Conservation (phyloP, 352 stramenopile genomes). For the Aphanomyces stellatus region DNA sequence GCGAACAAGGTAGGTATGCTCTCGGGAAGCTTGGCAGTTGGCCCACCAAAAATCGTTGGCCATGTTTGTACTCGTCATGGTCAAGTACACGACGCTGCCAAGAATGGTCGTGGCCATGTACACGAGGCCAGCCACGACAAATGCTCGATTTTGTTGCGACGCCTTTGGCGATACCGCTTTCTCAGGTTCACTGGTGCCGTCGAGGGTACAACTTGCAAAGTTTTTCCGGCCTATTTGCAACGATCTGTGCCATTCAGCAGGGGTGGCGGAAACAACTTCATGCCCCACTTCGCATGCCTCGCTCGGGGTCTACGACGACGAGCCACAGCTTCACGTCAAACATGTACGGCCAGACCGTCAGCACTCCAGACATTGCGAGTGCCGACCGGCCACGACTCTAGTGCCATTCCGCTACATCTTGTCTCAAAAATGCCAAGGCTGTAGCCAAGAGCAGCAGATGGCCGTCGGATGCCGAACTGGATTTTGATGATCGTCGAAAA, state of each 20-base stretch:
- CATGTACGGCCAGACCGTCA: no score
- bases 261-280: not conserved
- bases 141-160: not conserved
- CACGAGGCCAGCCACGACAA: not conserved
- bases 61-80: slow-evolving; percentile 2
- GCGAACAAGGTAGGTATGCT: not conserved
- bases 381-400: no score
- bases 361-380: no score
- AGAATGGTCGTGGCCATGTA: slow-evolving; percentile 8
- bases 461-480: no score
- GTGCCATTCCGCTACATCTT: no score
- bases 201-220: not conserved
- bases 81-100: slow-evolving; percentile 6
- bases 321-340: no score
- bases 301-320: not conserved
- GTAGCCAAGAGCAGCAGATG: no score
- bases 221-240: not conserved
- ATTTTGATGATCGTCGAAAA: no score
- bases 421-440: no score
- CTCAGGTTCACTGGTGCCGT: not conserved
- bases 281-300: not conserved
- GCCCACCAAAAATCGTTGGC: slow-evolving; percentile 20
- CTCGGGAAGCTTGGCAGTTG: slow-evolving; percentile 4
- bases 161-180: not conserved
- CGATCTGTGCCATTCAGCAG: not conserved